Evolutionary conservation across 306 rosid genomes (phyloP).

Genomic region (Cucumis sativus): Cucumber_9930_V3 NC_026660.2:15892501-15893000

Average conservation of each 20-base stretch:
- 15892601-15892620: neutral
- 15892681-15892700: neutral
- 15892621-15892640: neutral
- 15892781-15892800: conserved; percentile 33
- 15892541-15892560: neutral
- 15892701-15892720: neutral
- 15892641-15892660: neutral
- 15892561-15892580: neutral
- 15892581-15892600: neutral
- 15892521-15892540: neutral
- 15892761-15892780: neutral
- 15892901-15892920: neutral
- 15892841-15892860: conserved; percentile 79
- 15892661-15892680: neutral
- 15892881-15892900: neutral
- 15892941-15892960: neutral
- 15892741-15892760: neutral
- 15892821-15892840: conserved; percentile 52
- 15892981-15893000: conserved; percentile 4
- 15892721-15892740: neutral
- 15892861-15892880: conserved; percentile 45
- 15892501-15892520: neutral
- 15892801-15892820: conserved; percentile 37
- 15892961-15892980: neutral
- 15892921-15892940: neutral